Percentiles rank a stretch among this genome's conserved stretches.
These are phyloP conservation scores for Marsdenia floribunda DNA, from an alignment of 257 asterid genomes.

Conservation along the genomic window DNA sequence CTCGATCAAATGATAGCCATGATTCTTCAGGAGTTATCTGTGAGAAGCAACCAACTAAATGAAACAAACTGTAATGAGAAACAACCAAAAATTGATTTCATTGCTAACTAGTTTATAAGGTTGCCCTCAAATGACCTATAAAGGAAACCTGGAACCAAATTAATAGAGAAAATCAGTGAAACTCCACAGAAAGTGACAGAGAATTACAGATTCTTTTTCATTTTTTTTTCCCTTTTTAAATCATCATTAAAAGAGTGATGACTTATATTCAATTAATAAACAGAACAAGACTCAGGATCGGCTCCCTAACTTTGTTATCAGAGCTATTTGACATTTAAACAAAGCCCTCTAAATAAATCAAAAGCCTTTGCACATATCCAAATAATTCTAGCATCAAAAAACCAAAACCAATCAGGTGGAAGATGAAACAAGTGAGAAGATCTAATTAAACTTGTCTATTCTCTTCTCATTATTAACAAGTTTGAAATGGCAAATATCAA, in stretches of 20 bases:
- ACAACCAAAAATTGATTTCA: neutral
- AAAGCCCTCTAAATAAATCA: neutral
- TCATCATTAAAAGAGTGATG: neutral
- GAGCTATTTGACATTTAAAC: neutral
- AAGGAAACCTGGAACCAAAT: too few relatives aligned
- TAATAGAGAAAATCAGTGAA: neutral
- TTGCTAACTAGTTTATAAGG: neutral
- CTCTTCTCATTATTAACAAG: neutral
- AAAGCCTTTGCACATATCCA: neutral
- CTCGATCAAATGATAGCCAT: conserved; percentile 68
- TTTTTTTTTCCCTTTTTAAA: neutral
- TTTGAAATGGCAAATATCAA: neutral
- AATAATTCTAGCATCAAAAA: neutral
- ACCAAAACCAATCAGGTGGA: neutral
- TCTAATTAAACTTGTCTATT: neutral
- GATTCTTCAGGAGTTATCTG: conserved; percentile 86
- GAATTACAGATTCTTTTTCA: too few relatives aligned
- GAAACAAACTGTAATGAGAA: neutral
- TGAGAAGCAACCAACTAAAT: conserved; percentile 16
- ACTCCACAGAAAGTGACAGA: neutral
- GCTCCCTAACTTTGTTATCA: neutral
- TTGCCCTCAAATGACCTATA: too few relatives aligned
- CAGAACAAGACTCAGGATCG: neutral
- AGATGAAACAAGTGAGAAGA: neutral
- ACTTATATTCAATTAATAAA: neutral